These are phyloP conservation scores for Hydrangea macrophylla DNA, from an alignment of 148 eudicot genomes.

Conservation along the genomic window DNA sequence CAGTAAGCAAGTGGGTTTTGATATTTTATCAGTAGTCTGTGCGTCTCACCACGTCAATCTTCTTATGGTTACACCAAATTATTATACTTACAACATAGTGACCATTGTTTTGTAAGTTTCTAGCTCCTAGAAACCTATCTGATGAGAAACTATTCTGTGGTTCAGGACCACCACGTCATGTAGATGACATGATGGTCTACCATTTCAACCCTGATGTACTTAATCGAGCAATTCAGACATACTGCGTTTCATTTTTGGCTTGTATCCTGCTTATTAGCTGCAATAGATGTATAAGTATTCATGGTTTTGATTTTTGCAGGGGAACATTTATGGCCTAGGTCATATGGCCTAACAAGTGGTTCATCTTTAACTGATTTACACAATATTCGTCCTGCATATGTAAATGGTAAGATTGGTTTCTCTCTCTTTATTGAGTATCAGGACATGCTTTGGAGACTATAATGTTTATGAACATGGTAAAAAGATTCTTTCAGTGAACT, in stretches of 20 bases:
- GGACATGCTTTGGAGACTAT: neutral
- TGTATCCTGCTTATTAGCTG: neutral
- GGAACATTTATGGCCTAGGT: conserved; percentile 65
- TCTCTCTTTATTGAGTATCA: neutral
- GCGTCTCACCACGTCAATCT: neutral
- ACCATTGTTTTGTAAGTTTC: neutral
- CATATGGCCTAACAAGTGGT: conserved; percentile 38
- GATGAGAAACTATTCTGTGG: neutral
- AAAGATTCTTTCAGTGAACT: conserved; percentile 37
- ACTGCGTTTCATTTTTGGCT: neutral
- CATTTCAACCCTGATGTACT: neutral
- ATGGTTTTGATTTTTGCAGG: conserved; percentile 22
- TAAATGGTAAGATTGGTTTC: conserved; percentile 33
- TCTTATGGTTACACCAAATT: neutral
- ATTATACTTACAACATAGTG: neutral
- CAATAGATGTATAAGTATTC: conserved; percentile 1
- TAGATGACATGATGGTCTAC: no score
- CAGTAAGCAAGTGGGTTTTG: neutral
- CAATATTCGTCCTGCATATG: conserved; percentile 61
- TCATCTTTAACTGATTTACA: conserved; percentile 52
- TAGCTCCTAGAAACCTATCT: neutral
- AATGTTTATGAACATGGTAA: neutral
- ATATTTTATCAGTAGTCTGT: neutral
- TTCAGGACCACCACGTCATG: no score
- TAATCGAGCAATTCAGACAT: neutral